Evolutionary conservation across 192 early-diverging fungal genomes (phyloP).

Genomic region (Paraglomus brasilianum): DNA sequence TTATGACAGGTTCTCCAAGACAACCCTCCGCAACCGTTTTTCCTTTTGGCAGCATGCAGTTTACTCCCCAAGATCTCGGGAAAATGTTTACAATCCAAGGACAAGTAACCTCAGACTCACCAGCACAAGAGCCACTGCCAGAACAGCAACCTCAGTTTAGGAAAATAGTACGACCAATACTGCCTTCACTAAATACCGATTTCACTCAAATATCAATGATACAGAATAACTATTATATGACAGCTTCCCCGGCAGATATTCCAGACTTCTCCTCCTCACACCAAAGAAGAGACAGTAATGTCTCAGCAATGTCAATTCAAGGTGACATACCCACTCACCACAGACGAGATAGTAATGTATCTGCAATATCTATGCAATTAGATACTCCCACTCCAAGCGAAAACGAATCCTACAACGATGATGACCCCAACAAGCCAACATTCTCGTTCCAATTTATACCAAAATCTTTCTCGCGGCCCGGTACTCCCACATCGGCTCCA

Average conservation of each 20-base stretch:
- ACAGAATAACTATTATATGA: not conserved
- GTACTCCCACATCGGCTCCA: slow-evolving; percentile 5
- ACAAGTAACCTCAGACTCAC: no score
- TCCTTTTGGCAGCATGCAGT: no score
- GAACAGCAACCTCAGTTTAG: not conserved
- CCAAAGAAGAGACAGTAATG: slow-evolving; percentile 28
- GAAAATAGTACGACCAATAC: slow-evolving; percentile 24
- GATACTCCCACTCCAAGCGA: slow-evolving; percentile 25
- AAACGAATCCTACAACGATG: slow-evolving; percentile 6
- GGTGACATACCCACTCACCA: slow-evolving; percentile 21
- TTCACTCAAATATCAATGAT: not conserved
- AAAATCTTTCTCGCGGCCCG: slow-evolving; percentile 15
- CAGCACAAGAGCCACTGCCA: no score
- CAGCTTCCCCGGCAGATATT: not conserved
- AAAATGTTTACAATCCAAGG: no score
- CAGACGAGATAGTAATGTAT: slow-evolving; percentile 32
- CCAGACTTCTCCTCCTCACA: slow-evolving; percentile 2
- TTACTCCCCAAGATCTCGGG: no score
- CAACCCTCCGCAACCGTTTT: no score
- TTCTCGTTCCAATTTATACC: slow-evolving; percentile 19
- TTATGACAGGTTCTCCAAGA: no score
- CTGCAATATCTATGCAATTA: slow-evolving; percentile 30
- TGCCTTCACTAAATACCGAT: slow-evolving; percentile 17
- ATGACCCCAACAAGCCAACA: slow-evolving; percentile 18
- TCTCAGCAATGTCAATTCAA: slow-evolving; percentile 32